Evolutionary conservation across 371 early-diverging fungal species (phyloP).

Genomic region (Apophysomyces trapeziformis): DNA sequence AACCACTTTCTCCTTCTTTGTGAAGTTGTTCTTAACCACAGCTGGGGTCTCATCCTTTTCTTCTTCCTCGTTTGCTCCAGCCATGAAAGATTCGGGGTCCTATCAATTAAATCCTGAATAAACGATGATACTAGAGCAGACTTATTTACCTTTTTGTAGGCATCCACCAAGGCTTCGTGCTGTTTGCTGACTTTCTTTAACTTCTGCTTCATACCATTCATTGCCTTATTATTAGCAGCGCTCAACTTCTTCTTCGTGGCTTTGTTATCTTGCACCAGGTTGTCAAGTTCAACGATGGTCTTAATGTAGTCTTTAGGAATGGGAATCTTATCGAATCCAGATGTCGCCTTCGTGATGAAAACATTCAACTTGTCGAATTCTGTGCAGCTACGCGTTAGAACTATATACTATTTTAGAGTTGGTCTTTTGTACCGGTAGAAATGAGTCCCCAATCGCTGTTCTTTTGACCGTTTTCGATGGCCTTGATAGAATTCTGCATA

Average conservation of each 20-base stretch:
- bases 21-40: background rate
- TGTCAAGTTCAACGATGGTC: conserved; percentile 78
- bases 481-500: conserved; percentile 63
- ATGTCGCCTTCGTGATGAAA: conserved; percentile 72
- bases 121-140: background rate
- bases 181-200: conserved; percentile 86
- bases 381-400: conserved; percentile 21
- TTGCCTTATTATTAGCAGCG: conserved; percentile 77
- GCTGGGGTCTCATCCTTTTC: conserved; percentile 35
- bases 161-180: conserved; percentile 73
- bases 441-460: conserved; percentile 90
- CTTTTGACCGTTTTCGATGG: conserved; percentile 79
- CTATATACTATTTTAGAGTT: background rate
- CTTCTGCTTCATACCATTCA: conserved; percentile 92
- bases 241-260: conserved; percentile 83
- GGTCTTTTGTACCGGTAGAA: conserved; percentile 65
- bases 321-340: conserved; percentile 66
- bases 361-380: conserved; percentile 90
- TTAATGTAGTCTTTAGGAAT: conserved; percentile 83
- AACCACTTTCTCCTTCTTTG: conserved; percentile 22
- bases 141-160: conserved; percentile 66
- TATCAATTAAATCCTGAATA: conserved; percentile 8
- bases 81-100: conserved; percentile 58
- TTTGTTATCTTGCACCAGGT: conserved; percentile 69
- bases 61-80: conserved; percentile 44